Conservation (phyloP, 192 early-diverging fungal species). For the Globomyces pollinis-pini region DNA sequence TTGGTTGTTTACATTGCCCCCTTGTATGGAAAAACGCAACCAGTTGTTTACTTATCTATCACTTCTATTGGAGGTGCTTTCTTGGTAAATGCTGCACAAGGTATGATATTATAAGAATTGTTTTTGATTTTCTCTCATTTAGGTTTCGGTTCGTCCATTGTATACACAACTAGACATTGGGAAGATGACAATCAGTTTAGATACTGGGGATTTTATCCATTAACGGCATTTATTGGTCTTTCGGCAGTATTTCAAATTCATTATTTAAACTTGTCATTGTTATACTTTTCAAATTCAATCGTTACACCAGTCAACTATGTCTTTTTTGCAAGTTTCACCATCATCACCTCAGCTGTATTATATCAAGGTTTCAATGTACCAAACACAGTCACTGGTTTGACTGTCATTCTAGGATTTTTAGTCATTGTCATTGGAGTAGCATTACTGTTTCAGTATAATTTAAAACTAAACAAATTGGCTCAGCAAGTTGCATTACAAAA, state of each 20-base stretch:
- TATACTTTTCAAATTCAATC: conserved; percentile 61
- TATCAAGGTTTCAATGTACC: conserved; percentile 49
- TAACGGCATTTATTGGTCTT: conserved; percentile 46
- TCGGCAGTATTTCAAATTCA: conserved; percentile 54
- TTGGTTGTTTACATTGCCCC: conserved; percentile 52
- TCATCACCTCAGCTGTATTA: conserved; percentile 56
- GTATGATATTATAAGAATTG: no score
- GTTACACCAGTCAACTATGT: conserved; percentile 74
- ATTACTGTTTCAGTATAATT: conserved; percentile 41
- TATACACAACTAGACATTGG: conserved; percentile 45
- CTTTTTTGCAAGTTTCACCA: conserved; percentile 59
- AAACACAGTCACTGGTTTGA: conserved; percentile 17
- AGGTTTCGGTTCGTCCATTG: conserved; percentile 59
- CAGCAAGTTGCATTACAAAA: neutral
- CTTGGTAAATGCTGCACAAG: conserved; percentile 59
- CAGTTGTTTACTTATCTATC: conserved; percentile 44
- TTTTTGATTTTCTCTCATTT: neutral
- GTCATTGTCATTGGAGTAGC: conserved; percentile 46
- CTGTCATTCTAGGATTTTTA: conserved; percentile 33
- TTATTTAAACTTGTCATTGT: conserved; percentile 65
- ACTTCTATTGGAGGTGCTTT: conserved; percentile 59
- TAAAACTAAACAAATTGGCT: conserved; percentile 13
- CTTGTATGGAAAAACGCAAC: conserved; percentile 47
- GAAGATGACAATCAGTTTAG: conserved; percentile 46
- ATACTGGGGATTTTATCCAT: conserved; percentile 60